phyloP scores from a whole-genome alignment of 2,329 filamentous ascomycete genomes.

The Macroventuria anomochaeta region DNA sequence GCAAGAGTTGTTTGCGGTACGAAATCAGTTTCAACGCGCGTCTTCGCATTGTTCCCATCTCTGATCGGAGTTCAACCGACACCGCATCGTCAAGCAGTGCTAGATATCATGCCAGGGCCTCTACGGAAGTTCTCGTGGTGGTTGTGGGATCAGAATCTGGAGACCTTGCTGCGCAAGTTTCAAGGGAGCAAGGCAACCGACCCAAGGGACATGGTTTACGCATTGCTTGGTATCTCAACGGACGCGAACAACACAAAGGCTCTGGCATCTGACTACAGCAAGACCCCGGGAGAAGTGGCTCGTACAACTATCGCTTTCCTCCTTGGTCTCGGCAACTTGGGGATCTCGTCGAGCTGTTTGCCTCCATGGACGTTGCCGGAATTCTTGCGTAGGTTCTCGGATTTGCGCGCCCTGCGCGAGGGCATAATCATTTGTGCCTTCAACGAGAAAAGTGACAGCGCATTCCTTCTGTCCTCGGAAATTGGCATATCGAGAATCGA shows the following conservation, averaged over 20 bases:
- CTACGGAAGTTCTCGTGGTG: constrained; percentile 27
- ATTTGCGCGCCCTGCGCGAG: no score
- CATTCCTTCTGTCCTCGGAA: no score
- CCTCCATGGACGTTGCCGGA: background rate
- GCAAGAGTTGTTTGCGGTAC: constrained; percentile 20
- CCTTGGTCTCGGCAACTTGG: background rate
- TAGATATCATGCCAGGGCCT: constrained; percentile 31
- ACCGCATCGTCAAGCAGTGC: constrained; percentile 22
- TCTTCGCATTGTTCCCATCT: constrained; percentile 18
- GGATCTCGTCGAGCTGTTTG: background rate
- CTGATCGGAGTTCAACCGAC: constrained; percentile 4
- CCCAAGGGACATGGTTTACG: constrained; percentile 29
- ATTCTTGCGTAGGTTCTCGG: no score
- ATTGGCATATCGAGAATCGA: no score
- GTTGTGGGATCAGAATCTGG: constrained; percentile 20
- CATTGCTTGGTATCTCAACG: constrained; percentile 29
- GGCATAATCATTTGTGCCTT: no score
- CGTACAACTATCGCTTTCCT: background rate
- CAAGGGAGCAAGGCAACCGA: constrained; percentile 24
- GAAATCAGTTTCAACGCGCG: constrained; percentile 14
- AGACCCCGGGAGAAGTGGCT: background rate
- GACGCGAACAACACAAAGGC: background rate
- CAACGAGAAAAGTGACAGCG: no score
- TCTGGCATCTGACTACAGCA: background rate
- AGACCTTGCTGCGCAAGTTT: constrained; percentile 27